A percentile compares a stretch with the other conserved stretches of the same genome.
These are phyloP conservation scores for Speleostelium caveatum DNA, from an alignment of 78 protist genomes.

Conservation along the genomic window DNA sequence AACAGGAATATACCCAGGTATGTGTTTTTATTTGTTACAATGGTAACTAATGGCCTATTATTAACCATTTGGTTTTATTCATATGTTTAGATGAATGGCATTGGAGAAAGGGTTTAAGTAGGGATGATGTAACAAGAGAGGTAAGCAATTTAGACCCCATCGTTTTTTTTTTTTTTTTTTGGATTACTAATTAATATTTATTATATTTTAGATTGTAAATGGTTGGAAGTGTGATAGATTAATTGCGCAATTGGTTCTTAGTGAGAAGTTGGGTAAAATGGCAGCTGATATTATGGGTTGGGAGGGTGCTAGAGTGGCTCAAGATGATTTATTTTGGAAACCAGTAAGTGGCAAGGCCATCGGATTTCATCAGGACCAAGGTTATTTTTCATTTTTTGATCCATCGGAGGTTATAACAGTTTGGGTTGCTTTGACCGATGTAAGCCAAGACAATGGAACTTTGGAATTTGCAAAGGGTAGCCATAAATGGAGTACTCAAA, in stretches of 20 bases:
- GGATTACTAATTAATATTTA: too few relatives aligned
- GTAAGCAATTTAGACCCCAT: too few relatives aligned
- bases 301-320: background rate
- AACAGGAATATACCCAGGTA: conserved; percentile 18
- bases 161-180: too few relatives aligned
- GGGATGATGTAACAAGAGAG: background rate
- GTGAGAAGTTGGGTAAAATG: background rate
- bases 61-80: too few relatives aligned
- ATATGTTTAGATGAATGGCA: background rate
- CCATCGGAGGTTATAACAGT: conserved; percentile 42
- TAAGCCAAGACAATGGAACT: conserved; percentile 45
- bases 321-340: conserved; percentile 1
- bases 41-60: too few relatives aligned
- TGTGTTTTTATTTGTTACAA: too few relatives aligned
- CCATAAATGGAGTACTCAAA: conserved; percentile 50
- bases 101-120: background rate
- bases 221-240: background rate
- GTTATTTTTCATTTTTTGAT: conserved; percentile 11
- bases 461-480: conserved; percentile 29
- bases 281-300: background rate
- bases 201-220: too few relatives aligned
- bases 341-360: conserved; percentile 32
- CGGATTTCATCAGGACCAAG: conserved; percentile 57
- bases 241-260: background rate
- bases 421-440: conserved; percentile 64